A percentile compares a stretch with the other conserved stretches of the same genome.
Conservation (phyloP, 148 eudicot species). For the Fagopyrum esculentum region DNA sequence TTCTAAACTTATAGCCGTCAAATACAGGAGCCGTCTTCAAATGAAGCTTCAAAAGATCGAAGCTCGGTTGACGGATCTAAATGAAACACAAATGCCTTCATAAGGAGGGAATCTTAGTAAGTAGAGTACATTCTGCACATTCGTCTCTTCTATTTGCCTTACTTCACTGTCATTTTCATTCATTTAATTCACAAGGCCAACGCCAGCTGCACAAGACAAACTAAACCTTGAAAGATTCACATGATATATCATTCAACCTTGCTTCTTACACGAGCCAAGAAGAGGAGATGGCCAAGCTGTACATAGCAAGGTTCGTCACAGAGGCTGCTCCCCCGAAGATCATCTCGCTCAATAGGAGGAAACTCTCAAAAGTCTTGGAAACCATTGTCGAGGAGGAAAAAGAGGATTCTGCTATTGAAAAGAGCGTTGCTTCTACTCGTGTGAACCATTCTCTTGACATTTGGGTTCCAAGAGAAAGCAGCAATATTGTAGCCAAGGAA, state of each 20-base stretch:
- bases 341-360: not conserved
- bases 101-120: not conserved
- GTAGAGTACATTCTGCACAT: not conserved
- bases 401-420: not conserved
- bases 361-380: not conserved
- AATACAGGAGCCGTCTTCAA: too few species aligned
- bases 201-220: not conserved
- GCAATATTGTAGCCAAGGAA: not conserved
- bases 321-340: constrained; percentile 2
- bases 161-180: not conserved
- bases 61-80: too few species aligned
- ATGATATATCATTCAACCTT: not conserved
- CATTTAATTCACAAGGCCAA: not conserved
- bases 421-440: not conserved
- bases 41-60: too few species aligned
- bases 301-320: not conserved
- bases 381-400: constrained; percentile 4
- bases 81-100: not conserved
- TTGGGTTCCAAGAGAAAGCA: not conserved
- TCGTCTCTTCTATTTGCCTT: not conserved
- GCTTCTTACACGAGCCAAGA: not conserved
- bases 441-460: too few species aligned
- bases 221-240: not conserved
- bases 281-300: not conserved
- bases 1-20: not conserved